A percentile compares a stretch with the other conserved stretches of the same genome.
Evolutionary conservation across 2,329 filamentous ascomycete species (phyloP).

Genomic region (Phyllosticta citribraziliensis): DNA sequence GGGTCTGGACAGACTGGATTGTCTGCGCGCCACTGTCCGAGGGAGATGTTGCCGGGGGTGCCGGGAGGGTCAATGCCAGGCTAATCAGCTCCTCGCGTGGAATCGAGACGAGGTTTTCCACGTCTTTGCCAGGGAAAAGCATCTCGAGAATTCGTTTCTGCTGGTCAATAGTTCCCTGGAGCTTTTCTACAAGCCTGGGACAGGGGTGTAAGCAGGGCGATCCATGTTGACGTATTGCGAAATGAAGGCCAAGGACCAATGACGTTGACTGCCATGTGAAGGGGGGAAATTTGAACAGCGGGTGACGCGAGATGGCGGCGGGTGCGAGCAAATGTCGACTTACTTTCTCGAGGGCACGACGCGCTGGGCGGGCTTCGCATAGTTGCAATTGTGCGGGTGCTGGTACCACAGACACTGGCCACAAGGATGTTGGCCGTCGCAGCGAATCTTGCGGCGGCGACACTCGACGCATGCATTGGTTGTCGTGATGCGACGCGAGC

Average conservation of each 20-base stretch:
- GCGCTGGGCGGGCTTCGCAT: conserved; percentile 69
- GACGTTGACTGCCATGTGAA: not conserved
- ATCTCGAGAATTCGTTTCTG: conserved; percentile 34
- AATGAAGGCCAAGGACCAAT: not conserved
- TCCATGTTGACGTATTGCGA: conserved; percentile 26
- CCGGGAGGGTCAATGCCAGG: conserved; percentile 33
- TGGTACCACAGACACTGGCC: conserved; percentile 75
- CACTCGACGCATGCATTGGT: conserved; percentile 64
- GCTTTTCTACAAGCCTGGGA: conserved; percentile 47
- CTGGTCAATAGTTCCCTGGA: conserved; percentile 40
- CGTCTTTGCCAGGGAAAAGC: conserved; percentile 33
- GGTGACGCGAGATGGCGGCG: not conserved
- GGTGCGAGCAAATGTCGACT: conserved; percentile 20
- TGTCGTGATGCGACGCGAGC: conserved; percentile 37
- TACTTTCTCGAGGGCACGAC: conserved; percentile 71
- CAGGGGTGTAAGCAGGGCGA: conserved; percentile 47
- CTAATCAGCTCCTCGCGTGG: conserved; percentile 37
- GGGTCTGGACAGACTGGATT: conserved; percentile 22
- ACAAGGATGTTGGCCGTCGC: conserved; percentile 72
- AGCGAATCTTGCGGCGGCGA: conserved; percentile 73
- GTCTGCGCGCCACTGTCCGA: conserved; percentile 10
- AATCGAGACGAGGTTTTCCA: conserved; percentile 30
- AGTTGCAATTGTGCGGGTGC: conserved; percentile 67
- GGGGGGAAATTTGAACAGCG: not conserved
- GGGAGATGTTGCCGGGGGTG: conserved; percentile 15